Evolutionary conservation across 371 early-diverging fungal species (phyloP), one percentile per base, ranked within the genome.

Genomic region (Mortierella sp.): DNA sequence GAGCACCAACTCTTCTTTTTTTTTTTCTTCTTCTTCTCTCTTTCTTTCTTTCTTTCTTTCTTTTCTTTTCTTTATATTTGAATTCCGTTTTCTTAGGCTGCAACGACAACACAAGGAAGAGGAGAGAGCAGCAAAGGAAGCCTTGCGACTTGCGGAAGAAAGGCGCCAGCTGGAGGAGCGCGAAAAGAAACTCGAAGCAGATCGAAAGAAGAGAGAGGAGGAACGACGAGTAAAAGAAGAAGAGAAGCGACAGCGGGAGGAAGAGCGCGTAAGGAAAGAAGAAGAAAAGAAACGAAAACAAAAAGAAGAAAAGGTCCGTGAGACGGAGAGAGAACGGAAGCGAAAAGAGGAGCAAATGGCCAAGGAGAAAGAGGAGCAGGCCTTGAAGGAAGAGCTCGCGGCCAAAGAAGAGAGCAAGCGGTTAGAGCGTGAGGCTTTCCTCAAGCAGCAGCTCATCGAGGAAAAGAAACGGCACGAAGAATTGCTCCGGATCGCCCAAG

Each of bases 81-180:
- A 7, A n/a, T 44, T 58, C 26, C 37, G 21, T 26, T 51, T 52
- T n/a, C 30, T 18, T 63, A 79, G 83, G 48, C 60, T 81, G 59
- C 70, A 84, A 64, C 84, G 84, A 43, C 81, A 82, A 28, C 84
- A 87, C 64, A 77, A 74, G 52, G 93, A 93, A 66, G 70, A 91
- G 57, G 92, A 92, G 57, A 80, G 90, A 30, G 80, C 83, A 26
- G 90, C 90, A 62, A 89, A 88, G 57, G 86, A 94, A 79, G 83
- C 74, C 0, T 72, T 74, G 65, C 70, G 70, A 12, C 66, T 79
- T 44, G 80, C 80, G 28, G 80, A 79, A 19, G 80, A 79, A 45
- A 79, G 60, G 44, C 62, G 80, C 25, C 50, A 63, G 16, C 47
- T 66, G 30, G 80, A 79, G 28, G 80, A 79, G 47, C 69, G 70